A percentile compares a stretch with the other conserved stretches of the same genome.
Conservation (phyloP, 805 yeast species). For the Cyberlindnera xishuangbannaensis region DNA sequence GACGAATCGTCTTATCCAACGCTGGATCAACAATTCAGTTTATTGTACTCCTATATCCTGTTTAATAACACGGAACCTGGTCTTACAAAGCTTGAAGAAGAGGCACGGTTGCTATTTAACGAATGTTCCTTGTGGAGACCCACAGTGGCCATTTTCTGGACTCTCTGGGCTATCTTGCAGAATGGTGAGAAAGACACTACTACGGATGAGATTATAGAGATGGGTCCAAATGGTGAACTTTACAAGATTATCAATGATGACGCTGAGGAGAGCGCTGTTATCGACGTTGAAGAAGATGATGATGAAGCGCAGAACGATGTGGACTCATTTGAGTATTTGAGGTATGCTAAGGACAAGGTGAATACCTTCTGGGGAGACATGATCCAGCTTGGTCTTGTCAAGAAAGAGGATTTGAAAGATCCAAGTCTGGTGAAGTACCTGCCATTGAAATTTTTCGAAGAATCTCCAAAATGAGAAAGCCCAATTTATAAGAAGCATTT, state of each 20-base stretch:
- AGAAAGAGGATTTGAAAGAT: slow-evolving; percentile 27
- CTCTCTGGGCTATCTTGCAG: slow-evolving; percentile 88
- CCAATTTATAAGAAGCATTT: too few species aligned
- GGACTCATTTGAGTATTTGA: slow-evolving; percentile 74
- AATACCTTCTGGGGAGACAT: slow-evolving; percentile 72
- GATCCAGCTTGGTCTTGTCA: slow-evolving; percentile 49
- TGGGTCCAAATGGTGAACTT: slow-evolving; percentile 54
- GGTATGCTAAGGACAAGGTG: slow-evolving; percentile 71
- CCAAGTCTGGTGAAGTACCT: slow-evolving; percentile 33
- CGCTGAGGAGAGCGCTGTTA: slow-evolving; percentile 23
- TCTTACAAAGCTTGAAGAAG: slow-evolving; percentile 33
- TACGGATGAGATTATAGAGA: slow-evolving; percentile 29
- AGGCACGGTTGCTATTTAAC: slow-evolving; percentile 49
- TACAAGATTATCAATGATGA: slow-evolving; percentile 30
- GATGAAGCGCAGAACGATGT: slow-evolving; percentile 29
- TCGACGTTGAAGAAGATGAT: slow-evolving; percentile 17
- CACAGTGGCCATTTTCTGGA: slow-evolving; percentile 74
- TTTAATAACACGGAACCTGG: slow-evolving; percentile 11
- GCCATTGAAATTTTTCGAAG: slow-evolving; percentile 17
- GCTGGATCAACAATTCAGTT: slow-evolving; percentile 59
- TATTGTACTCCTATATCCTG: slow-evolving; percentile 58
- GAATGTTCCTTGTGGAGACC: slow-evolving; percentile 78
- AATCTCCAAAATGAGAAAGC: slow-evolving; percentile 1
- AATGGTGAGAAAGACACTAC: slow-evolving; percentile 36
- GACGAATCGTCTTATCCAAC: slow-evolving; percentile 57